Evolutionary conservation across 2,329 filamentous ascomycete species (phyloP).

Genomic region (Aspergillus sp.): DNA sequence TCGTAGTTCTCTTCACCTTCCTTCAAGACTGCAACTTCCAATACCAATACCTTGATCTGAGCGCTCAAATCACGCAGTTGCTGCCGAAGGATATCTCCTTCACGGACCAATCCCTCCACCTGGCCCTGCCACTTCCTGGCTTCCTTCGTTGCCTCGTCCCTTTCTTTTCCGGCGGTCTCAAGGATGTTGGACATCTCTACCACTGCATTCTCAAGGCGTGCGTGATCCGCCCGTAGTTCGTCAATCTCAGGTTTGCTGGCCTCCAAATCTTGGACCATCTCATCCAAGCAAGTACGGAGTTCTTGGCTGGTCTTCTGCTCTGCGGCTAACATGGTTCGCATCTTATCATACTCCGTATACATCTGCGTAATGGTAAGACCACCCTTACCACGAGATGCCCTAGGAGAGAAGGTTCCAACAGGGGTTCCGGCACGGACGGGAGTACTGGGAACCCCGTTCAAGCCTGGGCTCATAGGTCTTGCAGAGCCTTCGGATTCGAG

Average conservation of each 20-base stretch:
- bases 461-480: conserved; percentile 52
- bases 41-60: conserved; percentile 85
- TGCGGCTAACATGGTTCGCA: conserved; percentile 66
- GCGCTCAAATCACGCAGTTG: conserved; percentile 86
- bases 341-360: conserved; percentile 59
- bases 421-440: conserved; percentile 52
- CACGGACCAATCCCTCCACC: conserved; percentile 58
- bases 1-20: conserved; percentile 79
- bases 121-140: conserved; percentile 75
- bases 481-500: conserved; percentile 54
- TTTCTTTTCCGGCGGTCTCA: conserved; percentile 75
- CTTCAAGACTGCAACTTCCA: conserved; percentile 72
- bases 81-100: conserved; percentile 75
- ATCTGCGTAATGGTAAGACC: conserved; percentile 61
- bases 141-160: conserved; percentile 74
- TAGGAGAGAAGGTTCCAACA: conserved; percentile 50
- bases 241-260: conserved; percentile 83
- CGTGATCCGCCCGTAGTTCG: conserved; percentile 77
- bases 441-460: conserved; percentile 51
- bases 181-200: conserved; percentile 80
- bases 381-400: conserved; percentile 52
- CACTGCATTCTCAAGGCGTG: conserved; percentile 75
- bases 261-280: conserved; percentile 81
- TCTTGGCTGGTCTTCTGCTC: conserved; percentile 73
- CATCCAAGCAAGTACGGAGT: conserved; percentile 73